Evolutionary conservation across 192 early-diverging fungal species (phyloP).

Genomic region (Coemansia sp.): DNA sequence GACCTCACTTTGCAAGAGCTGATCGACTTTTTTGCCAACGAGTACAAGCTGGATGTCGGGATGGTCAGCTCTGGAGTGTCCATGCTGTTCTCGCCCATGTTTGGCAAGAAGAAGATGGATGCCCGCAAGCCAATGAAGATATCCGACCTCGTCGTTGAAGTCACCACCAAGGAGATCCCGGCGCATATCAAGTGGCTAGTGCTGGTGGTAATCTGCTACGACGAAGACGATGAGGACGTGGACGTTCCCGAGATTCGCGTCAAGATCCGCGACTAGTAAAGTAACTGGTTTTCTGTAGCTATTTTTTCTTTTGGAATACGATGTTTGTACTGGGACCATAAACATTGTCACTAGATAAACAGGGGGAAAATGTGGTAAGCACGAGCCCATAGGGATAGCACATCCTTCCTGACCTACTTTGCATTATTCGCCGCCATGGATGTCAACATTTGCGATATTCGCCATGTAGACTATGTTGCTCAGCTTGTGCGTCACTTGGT

Average conservation of each 20-base stretch:
- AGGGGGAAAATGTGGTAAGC: neutral
- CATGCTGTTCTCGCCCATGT: conserved; percentile 91
- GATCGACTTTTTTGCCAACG: conserved; percentile 75
- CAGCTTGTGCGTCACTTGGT: conserved; percentile 37
- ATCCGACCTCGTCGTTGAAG: conserved; percentile 71
- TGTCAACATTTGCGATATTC: conserved; percentile 8
- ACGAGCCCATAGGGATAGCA: neutral
- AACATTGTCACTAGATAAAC: too few species aligned
- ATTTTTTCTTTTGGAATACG: too few species aligned
- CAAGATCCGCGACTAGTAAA: conserved; percentile 30
- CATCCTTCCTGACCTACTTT: neutral
- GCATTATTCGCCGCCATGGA: neutral
- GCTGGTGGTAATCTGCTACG: conserved; percentile 86
- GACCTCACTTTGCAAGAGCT: conserved; percentile 90
- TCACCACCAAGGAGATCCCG: conserved; percentile 86
- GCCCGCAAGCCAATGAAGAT: conserved; percentile 78
- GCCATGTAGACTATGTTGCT: conserved; percentile 26
- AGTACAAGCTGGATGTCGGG: conserved; percentile 83
- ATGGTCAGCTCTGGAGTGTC: conserved; percentile 90
- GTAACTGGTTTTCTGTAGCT: neutral
- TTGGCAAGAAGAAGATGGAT: conserved; percentile 80
- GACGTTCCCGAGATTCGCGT: conserved; percentile 57
- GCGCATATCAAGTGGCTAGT: conserved; percentile 80
- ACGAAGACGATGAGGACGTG: conserved; percentile 85
- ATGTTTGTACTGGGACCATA: too few species aligned